Evolutionary conservation across 2,329 filamentous ascomycete species (phyloP).

Genomic region (Curvularia verruculosa): DNA sequence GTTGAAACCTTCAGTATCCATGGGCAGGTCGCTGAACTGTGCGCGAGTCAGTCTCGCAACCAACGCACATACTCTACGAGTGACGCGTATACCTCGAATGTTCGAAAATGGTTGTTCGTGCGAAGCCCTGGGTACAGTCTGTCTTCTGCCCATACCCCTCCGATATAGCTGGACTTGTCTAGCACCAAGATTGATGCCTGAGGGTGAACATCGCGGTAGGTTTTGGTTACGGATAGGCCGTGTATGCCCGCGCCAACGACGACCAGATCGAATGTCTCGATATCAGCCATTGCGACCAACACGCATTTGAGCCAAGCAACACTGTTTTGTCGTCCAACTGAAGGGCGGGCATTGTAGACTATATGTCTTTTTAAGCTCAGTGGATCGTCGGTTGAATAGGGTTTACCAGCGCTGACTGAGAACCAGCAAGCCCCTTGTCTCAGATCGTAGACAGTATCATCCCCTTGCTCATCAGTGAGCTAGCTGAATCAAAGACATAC

Average conservation of each 20-base stretch:
- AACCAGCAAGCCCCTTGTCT: background rate
- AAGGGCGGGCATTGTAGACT: background rate
- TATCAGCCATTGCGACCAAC: background rate
- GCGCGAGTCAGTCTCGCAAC: background rate
- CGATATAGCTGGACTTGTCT: conserved; percentile 50
- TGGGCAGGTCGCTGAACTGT: conserved; percentile 48
- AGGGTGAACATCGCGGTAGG: conserved; percentile 54
- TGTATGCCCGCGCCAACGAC: conserved; percentile 45
- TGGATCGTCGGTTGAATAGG: background rate
- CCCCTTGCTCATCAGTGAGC: background rate
- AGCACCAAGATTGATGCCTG: conserved; percentile 52
- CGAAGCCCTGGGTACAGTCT: conserved; percentile 53
- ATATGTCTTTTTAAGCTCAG: background rate
- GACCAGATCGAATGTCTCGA: conserved; percentile 29
- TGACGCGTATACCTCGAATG: conserved; percentile 18
- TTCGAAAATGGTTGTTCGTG: conserved; percentile 53
- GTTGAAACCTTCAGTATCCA: conserved; percentile 35
- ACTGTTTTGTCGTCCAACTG: background rate
- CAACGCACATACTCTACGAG: background rate
- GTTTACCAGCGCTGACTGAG: background rate
- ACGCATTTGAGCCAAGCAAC: background rate
- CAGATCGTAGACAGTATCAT: background rate
- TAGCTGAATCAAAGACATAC: background rate
- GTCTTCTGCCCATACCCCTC: conserved; percentile 53
- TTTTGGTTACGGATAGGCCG: conserved; percentile 57